Percentiles rank a stretch among this genome's conserved stretches.
These are phyloP conservation scores for Pulveroboletus frians DNA, from an alignment of 768 basidiomycete genomes.

Conservation along the genomic window DNA sequence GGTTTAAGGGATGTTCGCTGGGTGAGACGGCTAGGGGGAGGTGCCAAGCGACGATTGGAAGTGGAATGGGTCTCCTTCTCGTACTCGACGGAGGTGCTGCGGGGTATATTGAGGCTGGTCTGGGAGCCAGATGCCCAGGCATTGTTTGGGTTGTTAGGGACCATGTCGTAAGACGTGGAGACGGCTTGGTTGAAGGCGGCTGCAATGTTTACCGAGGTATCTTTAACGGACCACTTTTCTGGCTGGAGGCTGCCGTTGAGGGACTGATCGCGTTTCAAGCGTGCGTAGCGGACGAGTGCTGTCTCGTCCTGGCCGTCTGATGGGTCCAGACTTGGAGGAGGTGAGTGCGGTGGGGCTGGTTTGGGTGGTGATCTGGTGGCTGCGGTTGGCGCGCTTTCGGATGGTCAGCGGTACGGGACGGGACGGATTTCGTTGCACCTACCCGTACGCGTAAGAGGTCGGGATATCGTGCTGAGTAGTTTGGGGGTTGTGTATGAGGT, in stretches of 20 bases:
- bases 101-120: constrained; percentile 45
- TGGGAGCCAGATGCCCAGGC: constrained; percentile 63
- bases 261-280: constrained; percentile 41
- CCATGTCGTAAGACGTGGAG: constrained; percentile 37
- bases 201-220: constrained; percentile 85
- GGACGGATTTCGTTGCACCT: constrained; percentile 19
- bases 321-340: constrained; percentile 32
- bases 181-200: constrained; percentile 75
- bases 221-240: constrained; percentile 67
- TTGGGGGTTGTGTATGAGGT: constrained; percentile 20
- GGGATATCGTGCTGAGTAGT: constrained; percentile 42
- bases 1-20: constrained; percentile 39
- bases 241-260: constrained; percentile 40
- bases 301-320: constrained; percentile 44
- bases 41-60: constrained; percentile 51
- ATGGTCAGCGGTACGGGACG: constrained; percentile 15
- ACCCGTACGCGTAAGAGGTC: constrained; percentile 72
- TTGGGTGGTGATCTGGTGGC: constrained; percentile 58
- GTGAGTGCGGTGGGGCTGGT: constrained; percentile 29
- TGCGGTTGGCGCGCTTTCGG: constrained; percentile 49
- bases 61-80: constrained; percentile 59
- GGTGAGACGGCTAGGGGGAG: constrained; percentile 50
- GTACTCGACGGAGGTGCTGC: constrained; percentile 78
- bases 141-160: constrained; percentile 48
- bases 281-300: constrained; percentile 44